phyloP scores from a whole-genome alignment of 352 stramenopile genomes.

The Phytophthora ohioensis region DNA sequence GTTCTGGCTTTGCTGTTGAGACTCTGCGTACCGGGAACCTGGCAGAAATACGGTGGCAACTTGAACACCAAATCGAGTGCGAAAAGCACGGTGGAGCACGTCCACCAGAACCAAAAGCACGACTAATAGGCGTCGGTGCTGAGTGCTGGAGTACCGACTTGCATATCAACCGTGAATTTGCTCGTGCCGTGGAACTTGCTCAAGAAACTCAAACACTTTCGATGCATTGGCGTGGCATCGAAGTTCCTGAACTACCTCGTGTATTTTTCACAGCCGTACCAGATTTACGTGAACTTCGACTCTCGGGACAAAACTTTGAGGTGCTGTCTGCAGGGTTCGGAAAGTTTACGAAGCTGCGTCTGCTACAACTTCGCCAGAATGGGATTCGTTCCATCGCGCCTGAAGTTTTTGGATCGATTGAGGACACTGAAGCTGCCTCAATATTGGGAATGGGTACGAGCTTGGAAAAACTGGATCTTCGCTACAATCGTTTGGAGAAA shows the following conservation, averaged over 20 bases:
- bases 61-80: constrained; percentile 60
- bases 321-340: constrained; percentile 50
- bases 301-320: constrained; percentile 67
- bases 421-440: neutral
- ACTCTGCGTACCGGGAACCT: constrained; percentile 57
- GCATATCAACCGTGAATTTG: constrained; percentile 69
- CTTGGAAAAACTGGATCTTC: constrained; percentile 70
- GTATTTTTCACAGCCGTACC: constrained; percentile 59
- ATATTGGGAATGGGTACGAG: constrained; percentile 20
- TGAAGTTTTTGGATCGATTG: constrained; percentile 44
- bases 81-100: constrained; percentile 40
- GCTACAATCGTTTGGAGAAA: constrained; percentile 63
- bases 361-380: constrained; percentile 77
- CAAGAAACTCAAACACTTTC: constrained; percentile 52
- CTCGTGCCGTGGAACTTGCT: constrained; percentile 47
- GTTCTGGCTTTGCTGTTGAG: constrained; percentile 46
- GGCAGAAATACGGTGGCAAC: constrained; percentile 58
- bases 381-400: constrained; percentile 53
- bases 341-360: constrained; percentile 46
- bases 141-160: constrained; percentile 78
- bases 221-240: constrained; percentile 79
- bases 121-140: constrained; percentile 54
- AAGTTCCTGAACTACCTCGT: constrained; percentile 47
- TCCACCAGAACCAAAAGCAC: constrained; percentile 47
- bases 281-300: constrained; percentile 57